Evolutionary conservation across 1,284 basidiomycete genomes (phyloP), one percentile per base, ranked within the genome.

Genomic region (Rhodotorula sp.): DNA sequence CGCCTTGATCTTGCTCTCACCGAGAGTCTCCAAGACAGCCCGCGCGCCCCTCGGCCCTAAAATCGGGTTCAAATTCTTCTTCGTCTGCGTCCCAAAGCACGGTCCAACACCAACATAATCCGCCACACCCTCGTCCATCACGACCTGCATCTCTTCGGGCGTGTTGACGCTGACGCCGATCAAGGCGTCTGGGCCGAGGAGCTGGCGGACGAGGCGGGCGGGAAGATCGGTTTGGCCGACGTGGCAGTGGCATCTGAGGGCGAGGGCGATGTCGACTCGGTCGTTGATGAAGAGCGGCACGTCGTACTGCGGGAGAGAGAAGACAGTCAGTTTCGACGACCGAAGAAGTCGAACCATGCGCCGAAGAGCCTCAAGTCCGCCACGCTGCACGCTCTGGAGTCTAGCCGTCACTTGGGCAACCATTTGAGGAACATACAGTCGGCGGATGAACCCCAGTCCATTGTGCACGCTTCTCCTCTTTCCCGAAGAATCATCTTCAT

Each of bases 271-370:
- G 77, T 95, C 93, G 69, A 94, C 83, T 20, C 93, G 87, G 81
- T 95, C 93, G 78, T 98, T 97, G 82, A 98, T 91, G 68, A 98
- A 83, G 36, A 98, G 83, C 0, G 92, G 92, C 29, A 96, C 87
- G 59, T 85, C 84, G 83, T 94, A 91, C 81, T 84, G 74, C 24
- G 36, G 6, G 29, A 2, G n/a, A 9, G 32, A 19, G n/a, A 36
- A n/a, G 15, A 17, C 15, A 29, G n/a, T n/a, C n/a, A n/a, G n/a
- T n/a, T n/a, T n/a, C n/a, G n/a, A n/a, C n/a, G n/a, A n/a, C n/a
- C 53, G 53, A 32, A 24, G 48, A n/a, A 27, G 24, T 49, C 7
- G 10, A 49, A 24, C 10, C 11, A 24, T 49, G 20, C 19, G 48
- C n/a, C 11, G 20, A 17, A 22, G 8, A 22, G 19, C 7, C 20